Evolutionary conservation across 140 eudicot species (phyloP), one percentile per base, ranked within the genome.

Genomic region (Oenanthe javanica): DNA sequence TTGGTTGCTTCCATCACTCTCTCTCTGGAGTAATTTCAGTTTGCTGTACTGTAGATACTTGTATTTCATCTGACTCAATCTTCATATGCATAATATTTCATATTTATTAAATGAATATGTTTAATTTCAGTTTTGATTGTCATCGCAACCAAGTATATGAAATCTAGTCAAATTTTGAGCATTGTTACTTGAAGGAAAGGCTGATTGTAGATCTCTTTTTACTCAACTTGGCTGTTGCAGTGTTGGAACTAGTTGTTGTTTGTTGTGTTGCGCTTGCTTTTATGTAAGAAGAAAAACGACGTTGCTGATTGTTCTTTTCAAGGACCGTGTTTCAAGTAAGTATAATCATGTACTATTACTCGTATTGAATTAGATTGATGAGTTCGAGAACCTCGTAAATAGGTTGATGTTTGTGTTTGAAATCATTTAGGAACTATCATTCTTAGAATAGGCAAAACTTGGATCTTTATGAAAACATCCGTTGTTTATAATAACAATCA

Each of bases 221-320:
- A 82, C 80, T 54, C 57, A 77, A 81, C 48, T 42, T 88, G 25
- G 86, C 89, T 69, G 84, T 94, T 86, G 97, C 93, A 57, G 86
- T 75, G 77, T 88, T 93, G 6, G 95, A 85, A 57, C 54, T 90
- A 74, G 84, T 92, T 47, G 48, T 89, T 83, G 45, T 87, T 27
- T 93, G 92, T 81, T 90, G 97, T 51, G 77, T 70, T 91, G 97
- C 81, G 94, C 93, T 10, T 94, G 98, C 85, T 89, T 94, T 75
- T 90, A 81, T 79, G 77, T 91, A 15, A 86, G 81, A 88, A 92
- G 81, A 86, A 90, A 81, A 78, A 88, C 82, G 38, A 77, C 79
- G 21, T 69, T 69, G 43, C 90, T 85, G 74, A 77, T 88, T 75
- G 93, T 82, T 86, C 93, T 90, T 72, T 40, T 77, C 42, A 86